Base-by-base conservation (phyloP, 352 stramenopile species). In the Aphanomyces invadans region DNA sequence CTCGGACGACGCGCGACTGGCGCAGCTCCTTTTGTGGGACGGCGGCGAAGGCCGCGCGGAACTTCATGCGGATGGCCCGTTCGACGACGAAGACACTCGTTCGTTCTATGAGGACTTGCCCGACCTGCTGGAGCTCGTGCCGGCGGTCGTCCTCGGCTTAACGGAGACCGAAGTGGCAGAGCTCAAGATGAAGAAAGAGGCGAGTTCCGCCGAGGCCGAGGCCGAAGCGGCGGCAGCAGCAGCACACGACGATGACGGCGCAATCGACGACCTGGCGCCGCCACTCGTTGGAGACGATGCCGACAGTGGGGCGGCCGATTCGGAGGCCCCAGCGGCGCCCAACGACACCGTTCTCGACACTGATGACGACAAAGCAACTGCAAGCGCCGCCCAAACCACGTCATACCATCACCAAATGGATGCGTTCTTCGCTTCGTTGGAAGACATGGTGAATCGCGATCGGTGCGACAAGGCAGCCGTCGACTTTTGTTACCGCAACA, bases 31-130 rank as follows among this genome's bases (percentile, higher is more conserved):
- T 7, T 51, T 95, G 10, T 95, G 79, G 77, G 83, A 92, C 71
- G 78, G 77, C 2, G 76, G 74, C 45, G 82, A 90, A 48, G 82
- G 92, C 80, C 69, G 77, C 74, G 45, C 74, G 76, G 64, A 91
- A 75, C 54, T 96, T 78, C 72, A 80, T 64, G 72, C 77, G 79
- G 72, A 96, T 74, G 33, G 86, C 89, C 89, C 95, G 1, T 99
- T 98, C 66, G 95, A 98, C 68, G 95, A 98, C 67, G 93, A 98
- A 73, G 94, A 98, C 57, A 98, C 90, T 36, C 86, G 93, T 2
- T 86, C 82, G 4, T 99, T 99, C 79, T 99, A 99, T 71, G 91
- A 97, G 74, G 95, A 98, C 73, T 72, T 99, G 59, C 95, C 96
- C 12, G 92, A 99, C 72, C 76, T 99, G 31, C 76, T 98, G 9